Evolutionary conservation across 345 rosid genomes (phyloP), one percentile per base, ranked within the genome.

Genomic region (Salix dunnii): DNA sequence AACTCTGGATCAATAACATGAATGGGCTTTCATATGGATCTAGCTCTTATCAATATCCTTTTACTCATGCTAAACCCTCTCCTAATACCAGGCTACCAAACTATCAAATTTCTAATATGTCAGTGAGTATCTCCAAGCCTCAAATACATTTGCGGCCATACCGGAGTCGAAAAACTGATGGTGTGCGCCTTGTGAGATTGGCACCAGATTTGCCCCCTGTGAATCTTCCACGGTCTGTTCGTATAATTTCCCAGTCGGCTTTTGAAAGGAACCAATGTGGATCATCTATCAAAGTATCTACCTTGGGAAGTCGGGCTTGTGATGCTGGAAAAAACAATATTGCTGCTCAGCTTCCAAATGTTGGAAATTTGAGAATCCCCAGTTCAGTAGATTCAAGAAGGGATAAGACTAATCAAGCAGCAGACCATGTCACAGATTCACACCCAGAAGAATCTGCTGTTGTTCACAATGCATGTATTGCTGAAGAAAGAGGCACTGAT

Each of bases 161-260:
- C 84, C 73, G 85, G 75, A 69, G 85, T 76, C 90, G 85, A 71
- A 82, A 82, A 83, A 76, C 69, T 58, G 84, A 79, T 80, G 86
- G 81, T 62, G 74, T 83, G 71, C 86, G 81, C 53, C 77, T 96
- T 71, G 99, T 96, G 81, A 96, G 91, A 83, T 88, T 92, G 81
- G 96, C 98, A 69, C 99, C 98, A 76, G 97, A 90, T 76, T 82
- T 96, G 78, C 98, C 99, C 62, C 94, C 94, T 4, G 90, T 96
- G 75, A 92, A 92, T 88, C 99, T 96, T 85, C 99, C 97, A 53
- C 89, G 91, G 27, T 86, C 97, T 43, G 97, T 91, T 72, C 92
- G 94, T 82, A 88, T 96, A 66, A 86, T 96, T 82, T 84, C 99
- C 1, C 89, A 86, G 82, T 80, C 95, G 77, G 89, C 84, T 81